Evolutionary conservation across 192 early-diverging fungal species (phyloP), one percentile per base, ranked within the genome.

Genomic region (Coemansia sp.): DNA sequence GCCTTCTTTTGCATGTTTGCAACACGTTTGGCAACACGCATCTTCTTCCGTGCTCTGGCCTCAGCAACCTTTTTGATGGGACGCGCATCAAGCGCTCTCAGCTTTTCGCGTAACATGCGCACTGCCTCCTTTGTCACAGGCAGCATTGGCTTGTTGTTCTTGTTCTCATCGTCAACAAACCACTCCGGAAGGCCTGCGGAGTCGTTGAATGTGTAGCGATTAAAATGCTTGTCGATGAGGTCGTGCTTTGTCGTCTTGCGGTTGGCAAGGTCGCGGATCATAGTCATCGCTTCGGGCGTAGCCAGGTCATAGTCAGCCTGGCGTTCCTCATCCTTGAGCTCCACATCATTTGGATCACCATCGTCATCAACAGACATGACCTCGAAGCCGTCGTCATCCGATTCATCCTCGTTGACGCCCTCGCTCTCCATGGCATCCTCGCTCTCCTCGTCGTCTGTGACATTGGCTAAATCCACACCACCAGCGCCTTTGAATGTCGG

Each of bases 61-160:
- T 99, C 98, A 10, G 95, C 95, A 42, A 99, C 91, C 88, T 98
- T 99, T 81, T 99, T 99, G 81, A 99, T 99, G 19, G 98, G 96
- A 22, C 96, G 91, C 5, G 95, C 98, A 77, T 99, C 91, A 69
- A 99, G 85, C 19, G 93, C 95, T 81, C 87, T 88, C 61, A 94
- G 85, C 65, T 90, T 88, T 53, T 95, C 90, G 65, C 85, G 79
- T 65, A 99, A 88, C 57, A 93, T 87, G 39, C 90, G 79, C 11
- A 97, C 90, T 4, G 98, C 95, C 85, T 99, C 98, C 77, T 98
- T 98, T 25, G 96, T 94, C n/a, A 98, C 89, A 7, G 98, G 98
- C 53, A 95, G 75, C 67, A 89, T 82, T 22, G 91, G 91, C 68
- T 93, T 91, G 86, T 94, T 97, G 79, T 97, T 93, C 58, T 88